phyloP scores from a whole-genome alignment of 768 basidiomycete genomes.

The Phanerodontia chrysosporium region DNA sequence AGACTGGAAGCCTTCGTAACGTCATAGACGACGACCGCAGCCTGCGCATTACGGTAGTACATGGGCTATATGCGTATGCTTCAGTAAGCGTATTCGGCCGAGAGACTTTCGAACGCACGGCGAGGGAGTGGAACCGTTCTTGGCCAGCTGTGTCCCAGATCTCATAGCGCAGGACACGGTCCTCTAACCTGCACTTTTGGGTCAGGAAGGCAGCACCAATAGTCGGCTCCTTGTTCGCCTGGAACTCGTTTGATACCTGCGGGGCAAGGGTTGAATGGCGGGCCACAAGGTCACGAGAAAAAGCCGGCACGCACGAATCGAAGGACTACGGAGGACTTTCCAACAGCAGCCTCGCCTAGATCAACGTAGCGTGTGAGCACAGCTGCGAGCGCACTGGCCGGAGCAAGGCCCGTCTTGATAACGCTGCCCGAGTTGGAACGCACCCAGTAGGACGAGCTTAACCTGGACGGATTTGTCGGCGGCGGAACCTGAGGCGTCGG shows the following conservation, averaged over 20 bases:
- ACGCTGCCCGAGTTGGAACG: slow-evolving; percentile 21
- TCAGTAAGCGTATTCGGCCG: slow-evolving; percentile 11
- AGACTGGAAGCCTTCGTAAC: slow-evolving; percentile 93
- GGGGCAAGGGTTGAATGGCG: not conserved
- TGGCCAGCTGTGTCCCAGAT: slow-evolving; percentile 97
- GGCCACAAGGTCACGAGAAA: not conserved
- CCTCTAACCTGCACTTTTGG: slow-evolving; percentile 93
- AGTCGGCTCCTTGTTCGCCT: slow-evolving; percentile 97
- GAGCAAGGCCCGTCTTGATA: not conserved
- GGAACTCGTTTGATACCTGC: slow-evolving; percentile 95
- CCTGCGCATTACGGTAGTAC: slow-evolving; percentile 98
- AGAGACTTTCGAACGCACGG: slow-evolving; percentile 47
- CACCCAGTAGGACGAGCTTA: slow-evolving; percentile 94
- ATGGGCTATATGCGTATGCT: slow-evolving; percentile 60
- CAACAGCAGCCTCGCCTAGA: slow-evolving; percentile 94
- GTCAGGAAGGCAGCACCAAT: slow-evolving; percentile 96
- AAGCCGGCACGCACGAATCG: slow-evolving; percentile 69
- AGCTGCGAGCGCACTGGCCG: not conserved
- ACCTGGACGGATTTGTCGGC: slow-evolving; percentile 93
- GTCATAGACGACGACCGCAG: slow-evolving; percentile 97
- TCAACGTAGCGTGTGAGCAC: not conserved
- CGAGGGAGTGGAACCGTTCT: slow-evolving; percentile 96
- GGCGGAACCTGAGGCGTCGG: slow-evolving; percentile 69
- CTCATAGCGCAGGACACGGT: slow-evolving; percentile 89
- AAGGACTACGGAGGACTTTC: slow-evolving; percentile 97